Base-by-base conservation (phyloP, 2,329 filamentous ascomycete genomes). In the Ascochyta fabae region DNA sequence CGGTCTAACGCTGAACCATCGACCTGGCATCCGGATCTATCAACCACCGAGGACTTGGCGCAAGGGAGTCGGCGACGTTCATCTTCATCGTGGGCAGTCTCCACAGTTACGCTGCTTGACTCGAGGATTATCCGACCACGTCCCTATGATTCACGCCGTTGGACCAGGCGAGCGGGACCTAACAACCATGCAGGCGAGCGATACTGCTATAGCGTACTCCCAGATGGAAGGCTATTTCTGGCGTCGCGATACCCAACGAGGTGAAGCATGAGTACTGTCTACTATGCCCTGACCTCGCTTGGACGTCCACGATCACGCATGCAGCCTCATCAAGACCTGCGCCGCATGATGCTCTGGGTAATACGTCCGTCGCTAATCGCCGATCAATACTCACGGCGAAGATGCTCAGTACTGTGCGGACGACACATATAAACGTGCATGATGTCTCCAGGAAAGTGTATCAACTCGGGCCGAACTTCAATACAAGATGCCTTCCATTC, bases 41-140 rank as follows among this genome's bases (percentile, higher is more conserved):
- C 35, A 22, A 26, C 26, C 41, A 55, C 52, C 52, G 52, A 55
- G n/a, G 4, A 15, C 26, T 27, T 49, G 45, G 52, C 46, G 52
- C 46, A 24, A 10, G 12, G 35, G 27, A 35, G 52, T 55, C 52
- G 52, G 52, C 52, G 52, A 55, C 27, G 33, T 45, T 45, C 19
- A 35, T 22, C 23, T 22, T 31, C 16, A 29, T n/a, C 16, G 31
- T 16, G 3, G 3, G 19, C n/a, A n/a, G 34, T 26, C 4, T 27
- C 16, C 9, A 27, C 19, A 13, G 34, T 22, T 13, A 34, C 27
- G 44, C 27, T 48, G 31, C 31, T 22, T 26, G 27, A 45, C 12
- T 41, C 34, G 27, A 26, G 12, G 12, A 45, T 33, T 23, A 36
- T 23, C n/a, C 22, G 22, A 43, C 16, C n/a, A 4, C 24, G 35